Percentiles rank a stretch among this genome's conserved stretches.
These are phyloP conservation scores for Naganishia kalamii DNA, from an alignment of 768 basidiomycete genomes.

Conservation along the genomic window DNA sequence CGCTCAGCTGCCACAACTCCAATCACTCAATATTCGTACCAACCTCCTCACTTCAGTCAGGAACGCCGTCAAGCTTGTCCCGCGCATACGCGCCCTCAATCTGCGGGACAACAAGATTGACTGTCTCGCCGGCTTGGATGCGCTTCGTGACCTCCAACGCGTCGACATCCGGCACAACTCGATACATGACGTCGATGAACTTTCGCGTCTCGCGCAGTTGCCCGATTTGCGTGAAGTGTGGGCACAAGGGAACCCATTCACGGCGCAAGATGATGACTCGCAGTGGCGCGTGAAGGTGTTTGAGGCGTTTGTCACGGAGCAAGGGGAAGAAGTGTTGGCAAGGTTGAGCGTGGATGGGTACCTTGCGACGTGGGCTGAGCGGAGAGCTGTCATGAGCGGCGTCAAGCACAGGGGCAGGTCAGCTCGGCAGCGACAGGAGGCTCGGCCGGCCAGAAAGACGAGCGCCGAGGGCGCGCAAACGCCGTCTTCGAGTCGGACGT, in stretches of 20 bases:
- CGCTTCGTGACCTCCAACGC: conserved; percentile 73
- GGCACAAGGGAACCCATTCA: conserved; percentile 72
- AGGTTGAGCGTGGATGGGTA: conserved; percentile 58
- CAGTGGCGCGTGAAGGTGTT: conserved; percentile 70
- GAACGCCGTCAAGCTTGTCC: conserved; percentile 74
- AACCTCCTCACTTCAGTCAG: conserved; percentile 98
- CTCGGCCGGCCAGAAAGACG: neutral
- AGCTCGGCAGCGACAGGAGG: neutral
- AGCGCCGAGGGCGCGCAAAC: neutral
- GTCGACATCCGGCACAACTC: conserved; percentile 75
- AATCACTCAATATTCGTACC: conserved; percentile 87
- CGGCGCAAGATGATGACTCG: conserved; percentile 57
- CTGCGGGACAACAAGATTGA: conserved; percentile 81
- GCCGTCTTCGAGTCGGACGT: neutral
- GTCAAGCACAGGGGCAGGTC: neutral
- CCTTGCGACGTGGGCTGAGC: conserved; percentile 38
- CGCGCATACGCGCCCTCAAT: conserved; percentile 69
- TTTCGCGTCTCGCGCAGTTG: conserved; percentile 71
- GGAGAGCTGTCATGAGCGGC: conserved; percentile 9
- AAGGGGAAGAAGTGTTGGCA: conserved; percentile 56
- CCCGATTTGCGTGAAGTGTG: conserved; percentile 75
- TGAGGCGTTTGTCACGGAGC: conserved; percentile 75
- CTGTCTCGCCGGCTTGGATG: conserved; percentile 89
- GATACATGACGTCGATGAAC: conserved; percentile 73
- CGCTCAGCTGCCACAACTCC: conserved; percentile 65